These are phyloP conservation scores for Naganishia sp. DNA, from an alignment of 1,284 basidiomycete species.

Conservation along the genomic window DNA sequence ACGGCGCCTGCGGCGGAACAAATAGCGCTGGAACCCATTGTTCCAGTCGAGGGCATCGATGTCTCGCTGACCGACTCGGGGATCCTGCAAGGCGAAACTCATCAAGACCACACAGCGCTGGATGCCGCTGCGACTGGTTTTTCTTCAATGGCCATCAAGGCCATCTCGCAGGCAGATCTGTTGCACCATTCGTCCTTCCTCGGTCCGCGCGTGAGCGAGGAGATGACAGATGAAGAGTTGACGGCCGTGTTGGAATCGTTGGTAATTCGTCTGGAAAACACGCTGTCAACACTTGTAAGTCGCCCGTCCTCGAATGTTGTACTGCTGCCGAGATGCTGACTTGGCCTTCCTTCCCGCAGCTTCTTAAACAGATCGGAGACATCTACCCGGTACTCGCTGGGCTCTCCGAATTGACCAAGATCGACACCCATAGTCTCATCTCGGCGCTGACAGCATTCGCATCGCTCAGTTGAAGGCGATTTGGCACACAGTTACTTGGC, in stretches of 20 bases:
- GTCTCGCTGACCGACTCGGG: neutral
- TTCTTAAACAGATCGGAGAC: conserved; percentile 22
- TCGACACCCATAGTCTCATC: conserved; percentile 9
- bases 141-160: conserved; percentile 30
- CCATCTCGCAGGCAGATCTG: conserved; percentile 36
- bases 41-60: neutral
- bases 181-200: conserved; percentile 64
- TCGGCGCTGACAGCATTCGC: conserved; percentile 21
- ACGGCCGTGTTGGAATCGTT: conserved; percentile 73
- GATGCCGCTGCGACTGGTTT: conserved; percentile 46
- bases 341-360: neutral
- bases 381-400: conserved; percentile 13
- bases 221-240: conserved; percentile 74
- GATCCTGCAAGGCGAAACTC: conserved; percentile 38
- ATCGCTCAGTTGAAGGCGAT: neutral
- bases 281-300: conserved; percentile 63
- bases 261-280: conserved; percentile 75
- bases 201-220: conserved; percentile 70
- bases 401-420: conserved; percentile 24
- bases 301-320: too few species aligned
- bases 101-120: neutral
- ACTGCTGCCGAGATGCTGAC: neutral
- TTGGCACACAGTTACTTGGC: neutral
- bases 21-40: too few species aligned
- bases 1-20: conserved; percentile 37